Conservation (phyloP, 306 rosid species). For the Citrullus amarus region DNA sequence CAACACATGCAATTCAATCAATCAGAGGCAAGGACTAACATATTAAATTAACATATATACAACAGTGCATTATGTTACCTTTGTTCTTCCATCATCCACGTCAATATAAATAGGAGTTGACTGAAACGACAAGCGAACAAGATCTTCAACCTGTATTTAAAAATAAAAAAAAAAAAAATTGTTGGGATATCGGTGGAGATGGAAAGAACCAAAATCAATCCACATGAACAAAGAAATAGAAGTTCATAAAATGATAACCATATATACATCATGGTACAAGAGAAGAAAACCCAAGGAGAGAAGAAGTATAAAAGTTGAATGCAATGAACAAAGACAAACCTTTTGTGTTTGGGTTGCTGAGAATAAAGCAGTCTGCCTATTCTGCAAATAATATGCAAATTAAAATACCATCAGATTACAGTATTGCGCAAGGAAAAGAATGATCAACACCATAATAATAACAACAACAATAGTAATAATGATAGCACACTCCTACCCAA, state of each 20-base stretch:
- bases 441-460: not conserved
- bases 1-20: not conserved
- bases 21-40: not conserved
- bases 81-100: conserved; percentile 77
- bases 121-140: conserved; percentile 46
- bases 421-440: not conserved
- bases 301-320: not conserved
- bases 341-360: conserved; percentile 96
- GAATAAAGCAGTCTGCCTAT: conserved; percentile 86
- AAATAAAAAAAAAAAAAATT: too few relatives aligned
- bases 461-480: not conserved
- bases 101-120: conserved; percentile 57
- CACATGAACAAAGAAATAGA: not conserved
- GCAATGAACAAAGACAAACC: conserved; percentile 43
- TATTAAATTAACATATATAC: not conserved
- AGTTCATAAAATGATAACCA: not conserved
- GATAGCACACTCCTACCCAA: not conserved
- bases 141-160: conserved; percentile 61
- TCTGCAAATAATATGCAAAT: conserved; percentile 39
- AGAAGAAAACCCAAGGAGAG: not conserved
- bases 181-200: not conserved
- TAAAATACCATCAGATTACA: conserved; percentile 10
- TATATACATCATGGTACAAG: not conserved
- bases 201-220: not conserved
- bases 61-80: conserved; percentile 27